phyloP scores from a whole-genome alignment of 2,329 filamentous ascomycete species.

The Neophaeococcomyces aloes region DNA sequence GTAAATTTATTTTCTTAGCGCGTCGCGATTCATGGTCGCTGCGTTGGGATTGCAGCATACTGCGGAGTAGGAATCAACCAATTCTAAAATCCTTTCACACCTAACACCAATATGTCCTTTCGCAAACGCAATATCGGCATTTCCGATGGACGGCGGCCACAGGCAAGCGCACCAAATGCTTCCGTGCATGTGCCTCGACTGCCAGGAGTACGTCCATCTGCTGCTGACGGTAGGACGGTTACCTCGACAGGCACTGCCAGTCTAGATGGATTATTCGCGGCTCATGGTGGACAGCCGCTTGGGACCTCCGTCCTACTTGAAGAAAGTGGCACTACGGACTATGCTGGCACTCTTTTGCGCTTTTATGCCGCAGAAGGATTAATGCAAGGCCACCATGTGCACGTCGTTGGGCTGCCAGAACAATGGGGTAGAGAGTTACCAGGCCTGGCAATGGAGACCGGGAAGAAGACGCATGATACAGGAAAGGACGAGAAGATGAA shows the following conservation, averaged over 20 bases:
- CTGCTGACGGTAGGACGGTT: constrained; percentile 73
- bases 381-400: constrained; percentile 78
- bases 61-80: too few species aligned
- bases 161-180: neutral
- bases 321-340: constrained; percentile 89
- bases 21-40: too few species aligned
- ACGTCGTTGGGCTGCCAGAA: constrained; percentile 70
- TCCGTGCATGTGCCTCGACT: constrained; percentile 23
- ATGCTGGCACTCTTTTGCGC: constrained; percentile 68
- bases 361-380: constrained; percentile 92
- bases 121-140: constrained; percentile 56
- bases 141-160: constrained; percentile 23
- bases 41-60: too few species aligned
- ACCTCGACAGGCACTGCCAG: constrained; percentile 86
- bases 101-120: too few species aligned
- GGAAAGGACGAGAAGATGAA: constrained; percentile 72
- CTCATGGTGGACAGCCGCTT: constrained; percentile 73
- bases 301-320: constrained; percentile 72
- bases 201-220: constrained; percentile 66
- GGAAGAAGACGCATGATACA: constrained; percentile 35
- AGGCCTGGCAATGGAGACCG: constrained; percentile 49
- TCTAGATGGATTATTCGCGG: constrained; percentile 72
- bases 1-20: neutral
- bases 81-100: too few species aligned
- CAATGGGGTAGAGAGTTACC: constrained; percentile 77